These are phyloP conservation scores for Geotrichum citri-aurantii DNA, from an alignment of 1,139 yeast genomes.

Conservation along the genomic window DNA sequence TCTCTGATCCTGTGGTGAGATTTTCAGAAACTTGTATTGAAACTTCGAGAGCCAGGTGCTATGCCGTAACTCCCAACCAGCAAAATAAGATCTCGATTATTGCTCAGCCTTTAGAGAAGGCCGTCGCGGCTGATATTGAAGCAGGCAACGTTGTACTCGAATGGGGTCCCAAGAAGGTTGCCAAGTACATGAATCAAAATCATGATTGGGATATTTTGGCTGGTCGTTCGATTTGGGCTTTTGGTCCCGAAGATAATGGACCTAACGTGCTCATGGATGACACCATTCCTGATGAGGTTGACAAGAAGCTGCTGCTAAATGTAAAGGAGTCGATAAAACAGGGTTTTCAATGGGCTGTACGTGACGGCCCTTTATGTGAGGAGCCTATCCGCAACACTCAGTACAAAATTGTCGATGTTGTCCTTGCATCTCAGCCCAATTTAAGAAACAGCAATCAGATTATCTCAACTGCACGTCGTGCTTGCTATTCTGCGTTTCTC, in stretches of 20 bases:
- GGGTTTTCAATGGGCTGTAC: constrained; percentile 79
- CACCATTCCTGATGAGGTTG: constrained; percentile 66
- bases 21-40: constrained; percentile 75
- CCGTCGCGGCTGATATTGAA: constrained; percentile 54
- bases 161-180: constrained; percentile 40
- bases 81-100: constrained; percentile 59
- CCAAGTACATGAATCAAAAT: constrained; percentile 50
- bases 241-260: constrained; percentile 57
- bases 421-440: constrained; percentile 44
- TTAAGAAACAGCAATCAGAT: constrained; percentile 65
- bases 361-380: constrained; percentile 88
- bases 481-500: constrained; percentile 76
- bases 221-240: constrained; percentile 76
- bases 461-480: constrained; percentile 76
- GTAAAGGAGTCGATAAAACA: constrained; percentile 54
- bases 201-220: constrained; percentile 82
- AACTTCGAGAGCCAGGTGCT: constrained; percentile 61
- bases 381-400: constrained; percentile 70
- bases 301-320: constrained; percentile 45
- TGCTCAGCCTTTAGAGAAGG: constrained; percentile 67
- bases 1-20: constrained; percentile 77
- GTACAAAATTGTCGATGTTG: constrained; percentile 64
- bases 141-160: constrained; percentile 26
- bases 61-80: constrained; percentile 52
- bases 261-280: constrained; percentile 70